phyloP scores from a whole-genome alignment of 805 yeast species.

The Nakazawaea peltata region DNA sequence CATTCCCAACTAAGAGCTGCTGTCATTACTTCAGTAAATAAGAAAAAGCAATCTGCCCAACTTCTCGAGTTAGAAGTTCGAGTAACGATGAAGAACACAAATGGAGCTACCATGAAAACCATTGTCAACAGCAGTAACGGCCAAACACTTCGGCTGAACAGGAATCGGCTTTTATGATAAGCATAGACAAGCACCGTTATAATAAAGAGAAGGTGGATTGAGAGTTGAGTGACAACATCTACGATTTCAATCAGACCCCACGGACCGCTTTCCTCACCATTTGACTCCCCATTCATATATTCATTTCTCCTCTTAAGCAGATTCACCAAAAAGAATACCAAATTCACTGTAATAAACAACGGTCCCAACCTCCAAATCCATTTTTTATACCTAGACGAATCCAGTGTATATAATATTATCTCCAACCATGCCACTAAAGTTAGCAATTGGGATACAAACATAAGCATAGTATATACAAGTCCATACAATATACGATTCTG shows the following conservation, averaged over 20 bases:
- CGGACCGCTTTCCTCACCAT: too few species aligned
- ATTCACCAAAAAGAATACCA: too few species aligned
- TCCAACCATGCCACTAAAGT: constrained; percentile 50
- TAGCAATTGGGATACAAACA: constrained; percentile 33
- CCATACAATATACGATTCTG: constrained; percentile 28
- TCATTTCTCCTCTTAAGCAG: too few species aligned
- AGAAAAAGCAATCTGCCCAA: constrained; percentile 39
- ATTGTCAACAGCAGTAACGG: constrained; percentile 38
- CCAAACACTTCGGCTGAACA: constrained; percentile 37
- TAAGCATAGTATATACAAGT: constrained; percentile 27
- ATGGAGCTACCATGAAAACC: constrained; percentile 27
- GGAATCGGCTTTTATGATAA: constrained; percentile 18
- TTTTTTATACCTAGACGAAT: constrained; percentile 23
- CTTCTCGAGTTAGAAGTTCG: constrained; percentile 31
- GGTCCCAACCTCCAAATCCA: too few species aligned
- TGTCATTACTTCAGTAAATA: constrained; percentile 40
- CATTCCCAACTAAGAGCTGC: constrained; percentile 60
- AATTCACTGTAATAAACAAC: too few species aligned
- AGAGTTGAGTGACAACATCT: constrained; percentile 3
- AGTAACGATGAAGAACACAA: constrained; percentile 21
- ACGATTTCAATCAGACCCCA: constrained; percentile 2
- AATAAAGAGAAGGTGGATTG: constrained; percentile 6
- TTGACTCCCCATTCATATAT: too few species aligned
- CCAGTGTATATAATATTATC: constrained; percentile 31
- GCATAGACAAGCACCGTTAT: constrained; percentile 2